Evolutionary conservation across 768 basidiomycete species (phyloP), one percentile per base, ranked within the genome.

Genomic region (Boletus sensibilis): DNA sequence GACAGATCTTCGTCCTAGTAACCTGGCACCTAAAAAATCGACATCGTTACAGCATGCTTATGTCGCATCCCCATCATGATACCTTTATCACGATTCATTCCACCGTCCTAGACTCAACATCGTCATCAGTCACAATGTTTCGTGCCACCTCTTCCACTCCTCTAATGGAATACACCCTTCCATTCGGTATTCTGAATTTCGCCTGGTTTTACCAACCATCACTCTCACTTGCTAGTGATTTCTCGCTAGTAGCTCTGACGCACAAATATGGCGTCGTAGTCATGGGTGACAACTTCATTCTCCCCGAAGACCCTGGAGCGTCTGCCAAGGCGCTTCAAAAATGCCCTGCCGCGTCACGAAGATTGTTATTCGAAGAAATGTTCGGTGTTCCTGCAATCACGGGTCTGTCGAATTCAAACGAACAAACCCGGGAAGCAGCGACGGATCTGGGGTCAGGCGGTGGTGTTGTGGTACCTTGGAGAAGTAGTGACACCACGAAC

Each of bases 341-440:
- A 64, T 21, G 56, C 56, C 37, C 66, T 65, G 53, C 64, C 60
- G 61, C 77, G 61, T 68, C 70, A 23, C 76, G 65, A 58, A 75
- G 78, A 55, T 88, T 91, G 9, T 75, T 97, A 8, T 92, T 95
- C 74, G 88, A 92, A 69, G 93, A 95, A 66, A 90, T 95, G 66
- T 97, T 96, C 66, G 94, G 94, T 38, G 76, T 82, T 56, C 83
- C 90, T 42, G 88, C 88, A 3, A 84, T 94, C 62, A 63, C 65
- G 7, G 67, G 74, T 33, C 57, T 66, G 34, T 59, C 69, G 18
- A 50, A 60, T n/a, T 56, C 68, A 34, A 46, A 59, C 13, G 64
- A 68, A 39, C 53, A 60, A 39, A 56, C 67, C 16, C 55, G 44
- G 29, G 58, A 63, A 41, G 20, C 53, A 31, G 55, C 47, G 35